Evolutionary conservation across 352 stramenopile species (phyloP).

Genomic region (Pythium sp.): DNA sequence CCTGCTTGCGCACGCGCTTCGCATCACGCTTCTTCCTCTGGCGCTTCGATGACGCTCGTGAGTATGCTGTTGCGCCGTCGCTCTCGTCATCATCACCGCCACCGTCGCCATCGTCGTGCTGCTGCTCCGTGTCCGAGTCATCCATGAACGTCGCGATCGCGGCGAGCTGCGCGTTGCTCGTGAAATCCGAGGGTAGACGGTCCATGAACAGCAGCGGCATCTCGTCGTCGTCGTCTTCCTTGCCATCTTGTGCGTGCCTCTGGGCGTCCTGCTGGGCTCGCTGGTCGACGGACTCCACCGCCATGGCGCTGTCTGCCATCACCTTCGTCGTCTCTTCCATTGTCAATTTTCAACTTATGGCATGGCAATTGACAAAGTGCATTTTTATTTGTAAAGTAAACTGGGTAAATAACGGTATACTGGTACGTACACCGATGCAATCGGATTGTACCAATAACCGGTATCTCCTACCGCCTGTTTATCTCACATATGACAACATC

Average conservation of each 20-base stretch:
- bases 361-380: too few species aligned
- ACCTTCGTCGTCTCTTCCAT: background rate
- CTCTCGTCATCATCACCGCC: conserved; percentile 8
- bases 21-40: conserved; percentile 1
- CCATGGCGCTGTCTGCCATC: background rate
- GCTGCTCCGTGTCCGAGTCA: conserved; percentile 41
- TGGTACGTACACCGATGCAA: too few species aligned
- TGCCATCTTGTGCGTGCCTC: background rate
- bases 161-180: conserved; percentile 63
- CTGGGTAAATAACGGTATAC: too few species aligned
- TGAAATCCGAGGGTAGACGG: conserved; percentile 55
- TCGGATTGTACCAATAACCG: too few species aligned
- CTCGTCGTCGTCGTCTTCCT: conserved; percentile 39
- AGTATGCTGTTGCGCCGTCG: background rate
- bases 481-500: too few species aligned
- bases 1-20: conserved; percentile 11
- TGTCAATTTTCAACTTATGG: too few species aligned
- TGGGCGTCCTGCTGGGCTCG: background rate
- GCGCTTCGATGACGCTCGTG: background rate
- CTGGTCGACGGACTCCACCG: background rate
- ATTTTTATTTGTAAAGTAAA: too few species aligned
- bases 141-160: conserved; percentile 77
- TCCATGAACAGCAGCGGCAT: conserved; percentile 84
- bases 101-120: background rate
- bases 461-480: too few species aligned